phyloP scores from a whole-genome alignment of 805 yeast genomes.

The Kazachstania psychrophila region DNA sequence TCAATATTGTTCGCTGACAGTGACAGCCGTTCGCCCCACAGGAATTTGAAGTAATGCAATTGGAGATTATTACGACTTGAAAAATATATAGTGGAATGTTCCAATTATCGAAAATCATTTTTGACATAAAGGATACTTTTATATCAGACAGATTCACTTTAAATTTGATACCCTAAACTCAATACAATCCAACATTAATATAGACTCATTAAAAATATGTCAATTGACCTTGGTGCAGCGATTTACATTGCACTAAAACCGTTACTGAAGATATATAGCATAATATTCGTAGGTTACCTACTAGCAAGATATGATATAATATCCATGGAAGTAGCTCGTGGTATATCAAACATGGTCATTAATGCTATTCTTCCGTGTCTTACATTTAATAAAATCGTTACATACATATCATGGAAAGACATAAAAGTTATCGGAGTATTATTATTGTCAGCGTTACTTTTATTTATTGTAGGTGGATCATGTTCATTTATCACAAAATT shows the following conservation, averaged over 20 bases:
- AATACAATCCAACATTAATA: no score
- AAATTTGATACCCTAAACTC: no score
- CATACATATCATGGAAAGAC: conserved; percentile 56
- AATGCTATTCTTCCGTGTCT: conserved; percentile 66
- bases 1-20: no score
- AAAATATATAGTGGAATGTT: no score
- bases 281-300: conserved; percentile 55
- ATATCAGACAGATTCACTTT: no score
- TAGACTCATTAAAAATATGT: no score
- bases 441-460: conserved; percentile 38
- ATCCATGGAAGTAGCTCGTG: conserved; percentile 57
- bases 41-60: no score
- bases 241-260: conserved; percentile 79
- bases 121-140: no score
- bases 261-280: conserved; percentile 68
- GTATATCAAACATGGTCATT: conserved; percentile 60
- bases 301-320: conserved; percentile 56
- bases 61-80: no score
- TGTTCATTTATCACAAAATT: conserved; percentile 35
- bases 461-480: conserved; percentile 38
- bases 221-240: conserved; percentile 43
- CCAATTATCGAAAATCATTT: no score
- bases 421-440: conserved; percentile 62
- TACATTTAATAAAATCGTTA: conserved; percentile 64
- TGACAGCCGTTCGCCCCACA: no score